Evolutionary conservation across 2,329 filamentous ascomycete species (phyloP), one percentile per base, ranked within the genome.

Genomic region (Trichoderma breve): DNA sequence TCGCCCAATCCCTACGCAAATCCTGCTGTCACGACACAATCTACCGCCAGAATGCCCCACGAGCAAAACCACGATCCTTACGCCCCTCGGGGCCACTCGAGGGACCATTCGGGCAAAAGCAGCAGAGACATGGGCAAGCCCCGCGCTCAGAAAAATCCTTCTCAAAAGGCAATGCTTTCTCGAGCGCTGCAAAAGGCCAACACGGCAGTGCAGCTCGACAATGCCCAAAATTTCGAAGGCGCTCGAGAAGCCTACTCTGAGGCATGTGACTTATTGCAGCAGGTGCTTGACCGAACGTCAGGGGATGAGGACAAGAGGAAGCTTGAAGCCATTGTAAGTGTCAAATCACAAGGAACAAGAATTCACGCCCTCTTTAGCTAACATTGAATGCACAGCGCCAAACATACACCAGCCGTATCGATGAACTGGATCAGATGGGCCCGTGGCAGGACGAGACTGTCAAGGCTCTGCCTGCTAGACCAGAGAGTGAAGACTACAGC

Each of bases 111-210:
- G 62, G 79, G 78, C 8, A 82, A 78, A 43, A 76, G 79, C 14
- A 82, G 80, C 70, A 74, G 72, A 39, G 81, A 83, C 24, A 61
- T 73, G 26, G 66, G 75, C 39, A 82, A 76, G 69, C 70, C 70
- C 57, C 77, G 79, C 11, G 71, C 73, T 18, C 53, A 73, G n/a
- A 86, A 86, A 73, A 83, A 83, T n/a, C 89, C 89, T 15, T 94
- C 92, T 1, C 92, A 98, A 80, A 98, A 98, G 84, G 93, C 91
- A 12, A 98, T 98, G 95, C 87, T 99, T 43, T 97, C 95, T n/a
- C 93, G 93, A 76, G 96, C 96, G 0, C 84, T 99, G 70, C 92
- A 97, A 79, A 97, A 98, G 83, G 96, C 96, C 64, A 98, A 99
- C 79, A 95, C 93, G 14, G 96, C 96, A 26, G 96, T 99, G 30